Evolutionary conservation across 768 basidiomycete genomes (phyloP), one percentile per base, ranked within the genome.

Genomic region (Pulveroboletus sp.): DNA sequence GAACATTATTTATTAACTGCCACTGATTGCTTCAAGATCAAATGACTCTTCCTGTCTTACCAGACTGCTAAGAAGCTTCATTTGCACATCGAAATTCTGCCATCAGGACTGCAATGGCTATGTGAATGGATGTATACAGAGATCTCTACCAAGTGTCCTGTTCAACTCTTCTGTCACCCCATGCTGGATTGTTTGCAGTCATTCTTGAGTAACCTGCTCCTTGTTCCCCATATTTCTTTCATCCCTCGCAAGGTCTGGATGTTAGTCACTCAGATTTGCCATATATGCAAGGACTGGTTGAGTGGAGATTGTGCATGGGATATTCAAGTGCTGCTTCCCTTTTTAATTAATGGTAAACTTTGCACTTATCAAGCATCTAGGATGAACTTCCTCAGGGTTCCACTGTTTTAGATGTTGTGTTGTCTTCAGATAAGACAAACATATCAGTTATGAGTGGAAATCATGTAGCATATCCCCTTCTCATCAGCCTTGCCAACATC

Each of bases 121-220:
- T 53, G 43, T n/a, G 26, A 53, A 19, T 1, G 0, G 1, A 0
- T 53, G 27, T 1, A 47, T 12, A 3, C 6, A 1, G 22, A 47
- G 27, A n/a, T 6, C n/a, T 58, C 56, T n/a, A 65, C 63, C 13
- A 70, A 68, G 29, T 55, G 53, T 1, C n/a, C n/a, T n/a, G n/a
- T n/a, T n/a, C n/a, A n/a, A n/a, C n/a, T n/a, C n/a, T n/a, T n/a
- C n/a, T n/a, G n/a, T n/a, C n/a, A n/a, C n/a, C n/a, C n/a, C n/a
- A n/a, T n/a, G n/a, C n/a, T n/a, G n/a, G n/a, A n/a, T n/a, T n/a
- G n/a, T n/a, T n/a, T n/a, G n/a, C n/a, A n/a, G n/a, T n/a, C n/a
- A n/a, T n/a, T n/a, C n/a, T n/a, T 71, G 7, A 51, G 54, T 13
- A 27, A 47, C 47, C 69, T 63, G 1, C 42, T 64, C 1, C 30